Evolutionary conservation across 805 yeast species (phyloP).

Genomic region (Suhomyces sp.): DNA sequence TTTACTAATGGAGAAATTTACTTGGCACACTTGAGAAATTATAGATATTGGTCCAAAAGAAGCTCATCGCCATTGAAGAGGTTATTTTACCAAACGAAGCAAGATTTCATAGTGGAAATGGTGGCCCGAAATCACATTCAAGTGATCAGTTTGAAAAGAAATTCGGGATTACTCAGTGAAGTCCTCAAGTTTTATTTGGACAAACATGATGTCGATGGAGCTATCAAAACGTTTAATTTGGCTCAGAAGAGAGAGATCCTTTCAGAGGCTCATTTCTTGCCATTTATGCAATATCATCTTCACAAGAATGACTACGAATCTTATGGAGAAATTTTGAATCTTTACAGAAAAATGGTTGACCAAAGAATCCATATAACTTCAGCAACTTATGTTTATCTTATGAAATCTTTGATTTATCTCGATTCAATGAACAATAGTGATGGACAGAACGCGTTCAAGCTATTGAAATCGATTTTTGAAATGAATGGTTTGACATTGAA

Average conservation of each 20-base stretch:
- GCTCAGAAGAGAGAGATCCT: constrained; percentile 17
- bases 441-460: constrained; percentile 29
- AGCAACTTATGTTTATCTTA: constrained; percentile 29
- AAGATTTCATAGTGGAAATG: constrained; percentile 13
- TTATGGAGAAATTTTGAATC: constrained; percentile 24
- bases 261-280: constrained; percentile 28
- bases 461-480: constrained; percentile 31
- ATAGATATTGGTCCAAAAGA: constrained; percentile 26
- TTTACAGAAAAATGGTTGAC: constrained; percentile 36
- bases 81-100: constrained; percentile 10
- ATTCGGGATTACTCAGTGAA: constrained; percentile 23
- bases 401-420: constrained; percentile 28
- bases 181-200: constrained; percentile 23
- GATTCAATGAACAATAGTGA: constrained; percentile 22
- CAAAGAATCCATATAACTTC: constrained; percentile 23
- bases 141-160: constrained; percentile 9
- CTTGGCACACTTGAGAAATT: constrained; percentile 29
- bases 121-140: constrained; percentile 11
- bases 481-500: constrained; percentile 26
- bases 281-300: constrained; percentile 27
- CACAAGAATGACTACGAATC: constrained; percentile 16
- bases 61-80: constrained; percentile 11
- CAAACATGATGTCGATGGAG: constrained; percentile 16
- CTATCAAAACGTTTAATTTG: constrained; percentile 20
- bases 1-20: constrained; percentile 27